Evolutionary conservation across 768 basidiomycete species (phyloP).

Genomic region (Serendipita indica): DNA sequence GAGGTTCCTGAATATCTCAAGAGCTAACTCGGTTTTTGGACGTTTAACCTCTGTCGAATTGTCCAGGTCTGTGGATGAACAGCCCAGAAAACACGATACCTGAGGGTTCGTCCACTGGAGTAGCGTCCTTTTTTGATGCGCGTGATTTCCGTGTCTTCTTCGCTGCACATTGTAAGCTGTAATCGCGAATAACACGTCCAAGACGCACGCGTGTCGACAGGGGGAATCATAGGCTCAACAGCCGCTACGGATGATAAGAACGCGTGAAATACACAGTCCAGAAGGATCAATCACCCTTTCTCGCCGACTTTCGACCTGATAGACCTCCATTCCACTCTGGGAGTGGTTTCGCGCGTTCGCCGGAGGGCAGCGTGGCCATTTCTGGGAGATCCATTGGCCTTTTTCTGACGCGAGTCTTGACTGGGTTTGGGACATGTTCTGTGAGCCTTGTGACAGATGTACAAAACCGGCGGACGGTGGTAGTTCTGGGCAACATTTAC

Average conservation of each 20-base stretch:
- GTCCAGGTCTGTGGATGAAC: not conserved
- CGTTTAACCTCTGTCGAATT: not conserved
- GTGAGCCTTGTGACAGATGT: too few species aligned
- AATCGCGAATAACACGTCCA: not conserved
- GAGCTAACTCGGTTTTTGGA: constrained; percentile 38
- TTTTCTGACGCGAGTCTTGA: constrained; percentile 30
- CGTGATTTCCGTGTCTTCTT: not conserved
- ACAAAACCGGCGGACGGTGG: too few species aligned
- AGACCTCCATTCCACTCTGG: constrained; percentile 28
- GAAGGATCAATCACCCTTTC: too few species aligned
- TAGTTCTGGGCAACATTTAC: too few species aligned
- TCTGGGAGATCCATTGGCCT: constrained; percentile 43
- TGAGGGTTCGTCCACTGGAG: too few species aligned
- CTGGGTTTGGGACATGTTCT: not conserved
- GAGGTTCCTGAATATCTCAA: constrained; percentile 56
- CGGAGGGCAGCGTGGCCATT: constrained; percentile 30
- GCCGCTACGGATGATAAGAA: not conserved
- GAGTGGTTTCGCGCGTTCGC: constrained; percentile 29
- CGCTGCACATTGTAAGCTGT: not conserved
- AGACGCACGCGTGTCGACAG: not conserved
- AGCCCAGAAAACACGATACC: not conserved
- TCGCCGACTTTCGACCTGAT: constrained; percentile 1
- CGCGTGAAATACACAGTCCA: too few species aligned
- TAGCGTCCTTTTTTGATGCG: not conserved
- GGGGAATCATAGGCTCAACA: not conserved